Conservation (phyloP, 306 rosid genomes). For the Cercis canadensis region DNA sequence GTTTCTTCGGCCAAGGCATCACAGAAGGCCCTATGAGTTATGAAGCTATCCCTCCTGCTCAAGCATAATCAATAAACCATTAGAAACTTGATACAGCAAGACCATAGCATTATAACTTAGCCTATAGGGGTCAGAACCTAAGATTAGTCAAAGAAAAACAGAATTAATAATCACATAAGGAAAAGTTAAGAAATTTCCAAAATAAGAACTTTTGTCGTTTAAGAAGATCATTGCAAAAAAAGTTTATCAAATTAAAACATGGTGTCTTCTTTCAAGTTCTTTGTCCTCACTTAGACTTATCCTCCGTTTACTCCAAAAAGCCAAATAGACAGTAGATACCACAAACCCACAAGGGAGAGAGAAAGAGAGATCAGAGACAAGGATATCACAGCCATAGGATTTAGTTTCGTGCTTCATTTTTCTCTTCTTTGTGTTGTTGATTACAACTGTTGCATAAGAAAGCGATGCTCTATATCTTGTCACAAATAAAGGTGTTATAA, state of each 20-base stretch:
- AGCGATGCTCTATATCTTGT: conserved; percentile 26
- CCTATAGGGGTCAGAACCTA: conserved; percentile 12
- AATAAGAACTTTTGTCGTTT: conserved; percentile 49
- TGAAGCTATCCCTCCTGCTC: conserved; percentile 93
- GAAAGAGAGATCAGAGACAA: conserved; percentile 17
- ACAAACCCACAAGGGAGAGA: neutral
- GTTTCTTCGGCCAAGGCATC: conserved; percentile 97
- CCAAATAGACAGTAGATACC: conserved; percentile 25
- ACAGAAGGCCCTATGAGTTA: conserved; percentile 89
- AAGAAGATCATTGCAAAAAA: conserved; percentile 35
- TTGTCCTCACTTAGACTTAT: conserved; percentile 32
- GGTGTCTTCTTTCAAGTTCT: conserved; percentile 38
- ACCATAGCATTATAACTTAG: conserved; percentile 18
- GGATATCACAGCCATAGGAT: conserved; percentile 29
- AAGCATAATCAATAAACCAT: conserved; percentile 14
- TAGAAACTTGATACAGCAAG: neutral
- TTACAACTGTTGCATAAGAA: conserved; percentile 24
- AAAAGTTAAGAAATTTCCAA: conserved; percentile 44
- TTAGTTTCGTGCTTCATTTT: conserved; percentile 35
- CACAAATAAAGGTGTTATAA: conserved; percentile 19
- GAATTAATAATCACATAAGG: conserved; percentile 27
- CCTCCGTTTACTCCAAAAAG: conserved; percentile 37
- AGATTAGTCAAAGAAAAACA: conserved; percentile 29
- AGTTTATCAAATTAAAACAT: conserved; percentile 21
- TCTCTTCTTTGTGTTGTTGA: conserved; percentile 8